Conservation (phyloP, 2,329 filamentous ascomycete genomes). For the Plectosphaerella cucumerina region DNA sequence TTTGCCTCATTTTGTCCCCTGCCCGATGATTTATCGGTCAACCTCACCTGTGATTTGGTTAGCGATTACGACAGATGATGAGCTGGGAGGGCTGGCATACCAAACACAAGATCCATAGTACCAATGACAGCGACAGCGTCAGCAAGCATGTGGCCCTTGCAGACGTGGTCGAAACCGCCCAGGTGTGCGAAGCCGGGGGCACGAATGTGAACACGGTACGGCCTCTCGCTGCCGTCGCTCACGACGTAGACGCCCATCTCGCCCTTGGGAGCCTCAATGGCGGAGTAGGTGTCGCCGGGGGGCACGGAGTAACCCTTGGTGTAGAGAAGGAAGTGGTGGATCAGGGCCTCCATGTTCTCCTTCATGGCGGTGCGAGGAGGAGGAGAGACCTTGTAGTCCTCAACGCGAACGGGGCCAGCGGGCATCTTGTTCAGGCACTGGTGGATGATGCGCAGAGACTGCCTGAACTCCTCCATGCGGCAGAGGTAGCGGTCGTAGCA, state of each 20-base stretch:
- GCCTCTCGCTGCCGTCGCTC: conserved; percentile 91
- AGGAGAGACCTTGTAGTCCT: conserved; percentile 98
- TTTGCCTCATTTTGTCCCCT: conserved; percentile 9
- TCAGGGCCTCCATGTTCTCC: conserved; percentile 99
- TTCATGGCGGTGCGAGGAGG: conserved; percentile 98
- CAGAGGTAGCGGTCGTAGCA: conserved; percentile 99
- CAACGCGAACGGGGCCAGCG: conserved; percentile 84
- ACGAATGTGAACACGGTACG: conserved; percentile 96
- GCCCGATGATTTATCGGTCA: conserved; percentile 42
- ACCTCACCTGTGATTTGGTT: conserved; percentile 47
- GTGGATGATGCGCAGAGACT: conserved; percentile 96
- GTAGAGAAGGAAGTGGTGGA: conserved; percentile 98
- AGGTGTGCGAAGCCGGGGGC: conserved; percentile 96
- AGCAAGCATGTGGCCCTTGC: conserved; percentile 86
- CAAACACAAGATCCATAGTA: conserved; percentile 86
- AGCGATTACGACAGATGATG: not conserved
- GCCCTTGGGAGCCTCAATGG: conserved; percentile 98
- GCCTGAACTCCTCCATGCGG: conserved; percentile 99
- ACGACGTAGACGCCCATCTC: conserved; percentile 99
- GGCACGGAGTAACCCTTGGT: conserved; percentile 98
- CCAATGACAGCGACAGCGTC: conserved; percentile 96
- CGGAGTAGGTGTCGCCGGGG: conserved; percentile 95
- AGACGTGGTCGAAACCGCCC: conserved; percentile 88
- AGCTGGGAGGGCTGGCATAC: conserved; percentile 41
- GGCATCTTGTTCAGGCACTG: conserved; percentile 99